Evolutionary conservation across 352 stramenopile species (phyloP), one percentile per base, ranked within the genome.

Genomic region (Poterioochromonas sp.): DNA sequence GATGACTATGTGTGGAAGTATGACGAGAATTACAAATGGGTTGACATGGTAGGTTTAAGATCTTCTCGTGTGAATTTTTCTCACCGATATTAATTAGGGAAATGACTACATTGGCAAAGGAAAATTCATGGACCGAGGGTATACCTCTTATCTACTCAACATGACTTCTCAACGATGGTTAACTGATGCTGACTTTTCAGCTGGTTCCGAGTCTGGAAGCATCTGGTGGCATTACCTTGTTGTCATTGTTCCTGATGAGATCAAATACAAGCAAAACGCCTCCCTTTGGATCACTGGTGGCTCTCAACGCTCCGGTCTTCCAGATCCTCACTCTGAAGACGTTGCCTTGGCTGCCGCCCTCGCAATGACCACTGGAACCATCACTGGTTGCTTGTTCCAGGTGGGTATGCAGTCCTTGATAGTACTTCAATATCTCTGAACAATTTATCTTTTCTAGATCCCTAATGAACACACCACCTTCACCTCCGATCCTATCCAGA

Each of bases 211-310:
- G 3, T 34, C 65, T 12, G 53, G 53, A n/a, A 58, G 44, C 32
- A 60, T 80, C 18, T 84, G 81, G 81, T 82, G 44, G n/a, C 81
- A 84, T 80, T 79, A 84, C 64, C 37, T 83, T 0, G 43, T 83
- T n/a, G 69, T 84, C 8, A 80, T 84, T 44, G 70, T 84, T 29
- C 81, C 81, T 32, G 77, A 83, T 15, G 80, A 84, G 34, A n/a
- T 84, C 0, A 65, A 71, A 34, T 71, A 64, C 71, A 79, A 70
- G 1, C 32, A 43, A 12, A 76, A 82, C 49, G 81, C 76, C 26
- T 43, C 53, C 43, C 35, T 84, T 3, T 84, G 82, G 51, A 78
- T 83, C 29, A 84, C 81, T 40, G 81, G 81, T 53, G 81, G 81
- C 22, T 3, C 15, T 76, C 83, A 83, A 43, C 37, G 32, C 1